Percentiles rank a stretch among this genome's conserved stretches.
These are phyloP conservation scores for Grammothele lineata DNA, from an alignment of 768 basidiomycete genomes.

Conservation along the genomic window DNA sequence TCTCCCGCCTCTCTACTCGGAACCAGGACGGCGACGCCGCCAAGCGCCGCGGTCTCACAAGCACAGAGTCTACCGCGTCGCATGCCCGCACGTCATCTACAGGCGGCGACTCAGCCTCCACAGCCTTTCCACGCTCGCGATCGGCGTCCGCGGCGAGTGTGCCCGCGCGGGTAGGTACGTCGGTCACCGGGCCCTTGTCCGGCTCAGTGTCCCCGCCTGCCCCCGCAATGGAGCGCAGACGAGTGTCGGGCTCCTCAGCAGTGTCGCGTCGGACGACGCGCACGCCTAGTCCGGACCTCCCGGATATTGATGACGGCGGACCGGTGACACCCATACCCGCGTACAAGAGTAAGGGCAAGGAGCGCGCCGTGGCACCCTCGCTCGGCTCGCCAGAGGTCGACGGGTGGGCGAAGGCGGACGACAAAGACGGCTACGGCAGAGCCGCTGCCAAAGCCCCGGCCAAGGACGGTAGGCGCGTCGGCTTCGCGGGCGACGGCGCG, in stretches of 20 bases:
- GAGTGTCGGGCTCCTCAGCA: background rate
- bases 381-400: constrained; percentile 53
- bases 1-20: constrained; percentile 12
- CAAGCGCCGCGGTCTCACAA: constrained; percentile 1
- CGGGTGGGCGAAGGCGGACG: constrained; percentile 44
- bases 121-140: constrained; percentile 7
- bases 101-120: constrained; percentile 8
- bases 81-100: background rate
- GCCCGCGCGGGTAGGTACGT: constrained; percentile 9
- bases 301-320: constrained; percentile 13
- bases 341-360: constrained; percentile 21
- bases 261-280: constrained; percentile 10
- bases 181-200: too few species aligned
- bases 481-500: constrained; percentile 34
- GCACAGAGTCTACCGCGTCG: background rate
- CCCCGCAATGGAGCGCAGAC: background rate
- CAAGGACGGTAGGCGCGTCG: constrained; percentile 41
- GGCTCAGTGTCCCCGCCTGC: too few species aligned
- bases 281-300: constrained; percentile 22
- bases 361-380: constrained; percentile 32
- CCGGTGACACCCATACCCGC: constrained; percentile 30
- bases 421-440: too few species aligned
- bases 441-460: constrained; percentile 21
- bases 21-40: background rate
- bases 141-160: constrained; percentile 9